phyloP scores from a whole-genome alignment of 176 grass and related monocot genomes.

The Triticum monococcum region DNA sequence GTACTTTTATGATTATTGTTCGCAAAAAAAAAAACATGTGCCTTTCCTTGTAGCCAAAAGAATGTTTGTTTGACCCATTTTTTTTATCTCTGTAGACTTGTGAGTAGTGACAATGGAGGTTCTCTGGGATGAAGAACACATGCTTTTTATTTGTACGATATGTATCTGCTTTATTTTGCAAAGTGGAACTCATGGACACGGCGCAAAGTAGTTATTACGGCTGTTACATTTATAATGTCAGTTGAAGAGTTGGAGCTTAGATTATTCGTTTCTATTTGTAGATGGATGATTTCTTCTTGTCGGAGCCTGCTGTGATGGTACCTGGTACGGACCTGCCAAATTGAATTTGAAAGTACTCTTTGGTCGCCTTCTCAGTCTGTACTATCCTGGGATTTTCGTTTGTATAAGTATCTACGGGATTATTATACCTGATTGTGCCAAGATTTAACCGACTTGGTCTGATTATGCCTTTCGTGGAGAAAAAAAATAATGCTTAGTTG shows the following conservation, averaged over 20 bases:
- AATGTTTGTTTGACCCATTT: conserved; percentile 44
- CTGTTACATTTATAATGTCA: conserved; percentile 30
- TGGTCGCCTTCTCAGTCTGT: conserved; percentile 23
- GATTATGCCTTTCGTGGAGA: not conserved
- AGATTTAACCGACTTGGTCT: not conserved
- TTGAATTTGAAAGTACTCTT: conserved; percentile 40
- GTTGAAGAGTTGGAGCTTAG: conserved; percentile 44
- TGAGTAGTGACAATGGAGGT: conserved; percentile 64
- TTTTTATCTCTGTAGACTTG: conserved; percentile 68
- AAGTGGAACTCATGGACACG: conserved; percentile 12
- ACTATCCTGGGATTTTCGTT: conserved; percentile 6
- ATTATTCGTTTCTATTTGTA: conserved; percentile 69
- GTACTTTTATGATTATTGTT: not conserved
- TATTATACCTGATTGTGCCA: not conserved
- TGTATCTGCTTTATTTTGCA: conserved; percentile 13
- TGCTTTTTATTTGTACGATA: conserved; percentile 30
- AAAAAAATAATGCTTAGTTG: conserved; percentile 1
- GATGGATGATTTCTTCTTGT: conserved; percentile 74
- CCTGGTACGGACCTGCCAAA: conserved; percentile 30
- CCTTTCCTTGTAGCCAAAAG: not conserved
- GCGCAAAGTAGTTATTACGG: not conserved
- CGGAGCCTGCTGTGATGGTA: conserved; percentile 47
- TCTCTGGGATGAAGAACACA: conserved; percentile 50
- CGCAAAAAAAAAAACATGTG: not conserved
- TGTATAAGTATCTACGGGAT: not conserved